Conservation (phyloP, 768 basidiomycete species). For the Leccinum rimulosum region DNA sequence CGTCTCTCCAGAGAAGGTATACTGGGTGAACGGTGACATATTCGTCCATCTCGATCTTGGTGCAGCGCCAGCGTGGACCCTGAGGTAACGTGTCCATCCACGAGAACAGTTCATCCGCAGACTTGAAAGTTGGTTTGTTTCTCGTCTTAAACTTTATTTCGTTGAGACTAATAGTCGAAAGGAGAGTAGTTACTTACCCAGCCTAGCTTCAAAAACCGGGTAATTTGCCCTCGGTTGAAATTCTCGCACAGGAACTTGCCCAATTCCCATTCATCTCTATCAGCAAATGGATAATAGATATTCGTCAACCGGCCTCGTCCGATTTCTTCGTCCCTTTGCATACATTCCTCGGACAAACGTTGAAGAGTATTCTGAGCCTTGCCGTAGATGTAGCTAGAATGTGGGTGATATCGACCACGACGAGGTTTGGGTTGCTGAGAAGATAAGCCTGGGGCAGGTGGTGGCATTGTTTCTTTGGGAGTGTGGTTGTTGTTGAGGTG, state of each 20-base stretch:
- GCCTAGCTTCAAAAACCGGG: background rate
- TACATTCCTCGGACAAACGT: background rate
- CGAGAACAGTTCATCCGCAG: background rate
- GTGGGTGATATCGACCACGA: background rate
- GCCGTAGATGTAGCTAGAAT: background rate
- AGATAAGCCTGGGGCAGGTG: background rate
- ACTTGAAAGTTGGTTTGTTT: background rate
- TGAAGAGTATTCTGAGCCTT: background rate
- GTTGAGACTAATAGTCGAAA: background rate
- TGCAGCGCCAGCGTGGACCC: background rate
- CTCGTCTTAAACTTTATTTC: background rate
- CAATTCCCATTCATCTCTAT: background rate
- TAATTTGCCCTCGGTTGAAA: background rate
- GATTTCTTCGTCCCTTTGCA: background rate
- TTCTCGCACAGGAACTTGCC: background rate
- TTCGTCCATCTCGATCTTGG: background rate
- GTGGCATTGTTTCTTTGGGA: background rate
- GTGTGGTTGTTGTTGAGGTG: too few relatives aligned
- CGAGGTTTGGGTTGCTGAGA: background rate
- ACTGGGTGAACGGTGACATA: background rate
- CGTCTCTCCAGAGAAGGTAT: background rate
- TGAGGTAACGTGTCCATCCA: background rate
- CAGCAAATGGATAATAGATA: background rate
- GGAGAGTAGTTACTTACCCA: background rate
- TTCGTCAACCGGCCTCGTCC: background rate